Percentiles rank a stretch among this genome's conserved stretches.
Evolutionary conservation across 768 basidiomycete genomes (phyloP).

Genomic region (Kwoniella botswanensis): DNA sequence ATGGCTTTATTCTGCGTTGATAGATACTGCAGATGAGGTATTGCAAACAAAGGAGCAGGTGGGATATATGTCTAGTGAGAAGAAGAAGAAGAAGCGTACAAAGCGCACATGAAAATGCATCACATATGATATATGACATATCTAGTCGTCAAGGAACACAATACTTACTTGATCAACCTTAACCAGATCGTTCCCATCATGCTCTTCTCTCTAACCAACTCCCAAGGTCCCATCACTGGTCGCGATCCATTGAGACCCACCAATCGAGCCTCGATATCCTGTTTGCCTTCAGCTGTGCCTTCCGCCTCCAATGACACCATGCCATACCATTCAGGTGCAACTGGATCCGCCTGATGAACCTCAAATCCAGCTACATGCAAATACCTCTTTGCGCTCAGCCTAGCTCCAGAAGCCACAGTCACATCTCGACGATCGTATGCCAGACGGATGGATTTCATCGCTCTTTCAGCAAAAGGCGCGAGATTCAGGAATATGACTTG

Average conservation of each 20-base stretch:
- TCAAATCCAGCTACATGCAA: slow-evolving; percentile 57
- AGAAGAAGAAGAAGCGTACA: slow-evolving; percentile 17
- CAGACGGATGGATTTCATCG: slow-evolving; percentile 45
- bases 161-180: slow-evolving; percentile 35
- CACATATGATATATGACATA: not conserved
- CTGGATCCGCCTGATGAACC: slow-evolving; percentile 27
- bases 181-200: slow-evolving; percentile 57
- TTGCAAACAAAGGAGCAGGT: not conserved
- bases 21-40: slow-evolving; percentile 15
- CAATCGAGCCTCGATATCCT: slow-evolving; percentile 49
- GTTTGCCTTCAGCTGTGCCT: slow-evolving; percentile 56
- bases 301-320: slow-evolving; percentile 58
- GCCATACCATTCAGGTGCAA: slow-evolving; percentile 52
- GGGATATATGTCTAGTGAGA: not conserved
- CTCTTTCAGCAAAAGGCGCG: slow-evolving; percentile 45
- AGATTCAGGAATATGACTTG: slow-evolving; percentile 55
- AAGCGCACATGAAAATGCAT: slow-evolving; percentile 7
- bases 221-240: slow-evolving; percentile 53
- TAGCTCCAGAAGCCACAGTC: slow-evolving; percentile 51
- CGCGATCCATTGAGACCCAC: slow-evolving; percentile 28
- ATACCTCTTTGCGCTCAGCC: slow-evolving; percentile 57
- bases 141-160: not conserved
- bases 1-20: slow-evolving; percentile 33
- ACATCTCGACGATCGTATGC: slow-evolving; percentile 57
- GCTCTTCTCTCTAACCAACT: slow-evolving; percentile 55